phyloP scores from a whole-genome alignment of 2,329 filamentous ascomycete genomes.

The Hymenoscyphus fructigenus region DNA sequence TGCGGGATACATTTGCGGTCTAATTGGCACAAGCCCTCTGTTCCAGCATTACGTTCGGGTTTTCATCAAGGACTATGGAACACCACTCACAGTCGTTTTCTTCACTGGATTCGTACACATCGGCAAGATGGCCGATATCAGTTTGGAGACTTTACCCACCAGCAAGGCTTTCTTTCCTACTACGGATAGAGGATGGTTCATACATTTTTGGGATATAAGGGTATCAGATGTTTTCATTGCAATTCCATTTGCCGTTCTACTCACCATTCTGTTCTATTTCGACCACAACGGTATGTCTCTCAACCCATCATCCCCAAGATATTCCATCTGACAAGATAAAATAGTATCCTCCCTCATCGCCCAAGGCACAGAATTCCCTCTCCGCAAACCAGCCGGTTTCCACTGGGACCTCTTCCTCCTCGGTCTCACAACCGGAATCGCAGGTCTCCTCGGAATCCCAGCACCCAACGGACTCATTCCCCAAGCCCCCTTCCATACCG shows the following conservation, averaged over 20 bases:
- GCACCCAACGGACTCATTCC: slow-evolving; percentile 83
- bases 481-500: slow-evolving; percentile 80
- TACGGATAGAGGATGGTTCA: slow-evolving; percentile 69
- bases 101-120: slow-evolving; percentile 89
- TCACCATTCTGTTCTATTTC: slow-evolving; percentile 86
- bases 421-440: slow-evolving; percentile 72
- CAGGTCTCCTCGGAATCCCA: slow-evolving; percentile 73
- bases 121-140: slow-evolving; percentile 72
- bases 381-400: slow-evolving; percentile 78
- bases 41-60: slow-evolving; percentile 75
- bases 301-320: background rate
- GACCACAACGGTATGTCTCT: slow-evolving; percentile 73
- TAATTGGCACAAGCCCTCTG: slow-evolving; percentile 67
- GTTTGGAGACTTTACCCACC: slow-evolving; percentile 71
- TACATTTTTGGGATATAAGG: slow-evolving; percentile 76
- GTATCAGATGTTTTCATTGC: slow-evolving; percentile 77
- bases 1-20: slow-evolving; percentile 71
- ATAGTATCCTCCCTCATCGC: slow-evolving; percentile 78
- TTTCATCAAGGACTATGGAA: slow-evolving; percentile 88
- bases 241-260: slow-evolving; percentile 79
- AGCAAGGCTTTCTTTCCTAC: slow-evolving; percentile 79
- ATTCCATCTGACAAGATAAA: background rate
- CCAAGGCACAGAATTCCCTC: slow-evolving; percentile 79
- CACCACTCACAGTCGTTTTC: slow-evolving; percentile 78
- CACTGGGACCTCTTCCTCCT: slow-evolving; percentile 85